Evolutionary conservation across 257 asterid species (phyloP), one percentile per base, ranked within the genome.

Genomic region (Agastache rugosa): DNA sequence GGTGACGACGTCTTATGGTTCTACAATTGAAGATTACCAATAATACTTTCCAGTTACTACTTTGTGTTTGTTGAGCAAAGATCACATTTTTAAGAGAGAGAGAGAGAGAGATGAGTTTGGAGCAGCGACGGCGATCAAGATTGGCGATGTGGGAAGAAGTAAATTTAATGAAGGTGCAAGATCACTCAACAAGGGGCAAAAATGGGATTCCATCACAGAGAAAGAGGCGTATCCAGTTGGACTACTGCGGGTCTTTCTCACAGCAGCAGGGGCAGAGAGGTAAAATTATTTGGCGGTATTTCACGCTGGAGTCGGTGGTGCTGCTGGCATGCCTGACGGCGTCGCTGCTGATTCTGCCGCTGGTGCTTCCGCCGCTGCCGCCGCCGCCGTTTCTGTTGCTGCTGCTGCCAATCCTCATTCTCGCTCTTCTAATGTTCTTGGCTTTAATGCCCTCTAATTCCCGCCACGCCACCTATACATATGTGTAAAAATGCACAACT

Each of bases 361-460:
- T 92, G 6, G 54, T 93, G 14, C 87, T 93, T 11, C 98, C 98
- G 17, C 98, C 98, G 8, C 73, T 93, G 77, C 97, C 98, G 3
- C 98, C 98, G 4, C 98, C 98, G 45, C 96, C 93, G 6, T 72
- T 83, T 12, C 80, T 89, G 87, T 82, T 93, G 67, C 93, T 93
- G 3, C 71, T 90, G 42, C 82, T 92, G 37, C 98, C 98, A 0
- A 81, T 92, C 16, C 82, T 80, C 72, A 82, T 90, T 0, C 44
- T 93, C 41, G 85, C 11, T 0, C 75, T 90, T 34, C 95, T 93
- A 1, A 72, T 89, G 90, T 14, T 85, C 51, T 77, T 93, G 88
- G 97, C 97, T 22, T 89, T 93, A 63, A 88, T 83, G 92, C 96
- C 98, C 11, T 80, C 61, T 11, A 22, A 75, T 25, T 70, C 58